A percentile compares a stretch with the other conserved stretches of the same genome.
phyloP scores from a whole-genome alignment of 352 stramenopile genomes.

The Thraustochytrium sp. region DNA sequence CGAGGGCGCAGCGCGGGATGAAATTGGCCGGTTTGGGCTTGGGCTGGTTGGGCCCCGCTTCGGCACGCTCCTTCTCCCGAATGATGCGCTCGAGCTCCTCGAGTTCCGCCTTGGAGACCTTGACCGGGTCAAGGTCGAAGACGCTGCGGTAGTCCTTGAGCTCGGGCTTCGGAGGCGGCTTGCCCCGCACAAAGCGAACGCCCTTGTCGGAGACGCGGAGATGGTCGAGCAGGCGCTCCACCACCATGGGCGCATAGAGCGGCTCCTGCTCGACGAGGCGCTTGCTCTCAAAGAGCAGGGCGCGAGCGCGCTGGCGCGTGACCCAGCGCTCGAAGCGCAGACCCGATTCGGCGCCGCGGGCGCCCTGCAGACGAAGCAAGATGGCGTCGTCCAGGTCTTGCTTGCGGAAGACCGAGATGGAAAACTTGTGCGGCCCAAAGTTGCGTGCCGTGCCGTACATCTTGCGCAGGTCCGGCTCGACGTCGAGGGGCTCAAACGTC shows the following conservation, averaged over 20 bases:
- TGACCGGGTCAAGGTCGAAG: not conserved
- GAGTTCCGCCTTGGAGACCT: not conserved
- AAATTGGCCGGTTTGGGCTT: not conserved
- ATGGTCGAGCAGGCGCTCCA: slow-evolving; percentile 23
- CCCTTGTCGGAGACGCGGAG: not conserved
- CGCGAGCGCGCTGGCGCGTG: not conserved
- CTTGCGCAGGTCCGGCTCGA: not conserved
- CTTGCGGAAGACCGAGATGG: slow-evolving; percentile 8
- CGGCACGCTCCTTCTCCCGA: not conserved
- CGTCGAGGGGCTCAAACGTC: not conserved
- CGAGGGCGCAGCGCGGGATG: not conserved
- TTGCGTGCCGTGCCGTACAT: slow-evolving; percentile 11
- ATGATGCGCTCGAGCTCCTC: not conserved
- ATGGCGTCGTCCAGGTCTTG: not conserved
- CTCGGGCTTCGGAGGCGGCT: slow-evolving; percentile 9
- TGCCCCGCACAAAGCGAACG: not conserved
- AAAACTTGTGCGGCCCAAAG: not conserved
- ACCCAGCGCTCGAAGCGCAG: not conserved
- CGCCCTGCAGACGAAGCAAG: not conserved
- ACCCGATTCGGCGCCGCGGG: not conserved
- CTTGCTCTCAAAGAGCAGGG: not conserved
- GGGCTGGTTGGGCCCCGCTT: not conserved
- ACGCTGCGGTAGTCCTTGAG: not conserved
- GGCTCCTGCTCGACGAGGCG: not conserved
- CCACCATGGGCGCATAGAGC: not conserved